Percentiles rank a stretch among this genome's conserved stretches.
These are phyloP conservation scores for Paecilomyces formosus DNA, from an alignment of 2,329 filamentous ascomycete species.

Conservation along the genomic window DNA sequence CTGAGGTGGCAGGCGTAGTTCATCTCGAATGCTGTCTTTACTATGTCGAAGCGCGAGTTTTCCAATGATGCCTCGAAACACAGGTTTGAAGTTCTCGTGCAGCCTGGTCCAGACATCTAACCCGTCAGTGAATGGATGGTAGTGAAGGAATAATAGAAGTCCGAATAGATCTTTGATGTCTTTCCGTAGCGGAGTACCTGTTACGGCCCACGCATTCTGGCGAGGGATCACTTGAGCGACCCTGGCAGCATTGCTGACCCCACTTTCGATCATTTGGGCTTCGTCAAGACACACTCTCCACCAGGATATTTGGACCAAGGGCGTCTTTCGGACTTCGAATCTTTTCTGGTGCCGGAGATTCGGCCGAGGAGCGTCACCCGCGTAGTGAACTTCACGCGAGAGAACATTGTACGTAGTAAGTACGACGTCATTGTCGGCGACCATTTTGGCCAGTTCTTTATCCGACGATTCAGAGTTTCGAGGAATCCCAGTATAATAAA, in stretches of 20 bases:
- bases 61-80: slow-evolving; percentile 64
- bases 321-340: slow-evolving; percentile 62
- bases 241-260: slow-evolving; percentile 72
- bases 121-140: slow-evolving; percentile 65
- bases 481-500: slow-evolving; percentile 51
- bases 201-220: slow-evolving; percentile 84
- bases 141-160: slow-evolving; percentile 70
- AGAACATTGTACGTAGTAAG: slow-evolving; percentile 62
- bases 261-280: slow-evolving; percentile 87
- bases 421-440: slow-evolving; percentile 49
- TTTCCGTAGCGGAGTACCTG: slow-evolving; percentile 80
- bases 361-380: slow-evolving; percentile 62
- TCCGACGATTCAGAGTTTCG: slow-evolving; percentile 24
- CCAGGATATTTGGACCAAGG: slow-evolving; percentile 74
- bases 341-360: slow-evolving; percentile 57
- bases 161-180: slow-evolving; percentile 73
- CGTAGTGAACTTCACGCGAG: slow-evolving; percentile 72
- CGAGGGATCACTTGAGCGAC: slow-evolving; percentile 75
- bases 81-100: slow-evolving; percentile 50
- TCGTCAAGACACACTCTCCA: slow-evolving; percentile 69
- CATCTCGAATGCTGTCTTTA: slow-evolving; percentile 70
- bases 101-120: slow-evolving; percentile 62
- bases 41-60: slow-evolving; percentile 74
- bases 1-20: slow-evolving; percentile 73
- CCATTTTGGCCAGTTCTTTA: slow-evolving; percentile 38